These are phyloP conservation scores for Sequoiadendron giganteum DNA, from an alignment of 75 land plant species.

Conservation along the genomic window DNA sequence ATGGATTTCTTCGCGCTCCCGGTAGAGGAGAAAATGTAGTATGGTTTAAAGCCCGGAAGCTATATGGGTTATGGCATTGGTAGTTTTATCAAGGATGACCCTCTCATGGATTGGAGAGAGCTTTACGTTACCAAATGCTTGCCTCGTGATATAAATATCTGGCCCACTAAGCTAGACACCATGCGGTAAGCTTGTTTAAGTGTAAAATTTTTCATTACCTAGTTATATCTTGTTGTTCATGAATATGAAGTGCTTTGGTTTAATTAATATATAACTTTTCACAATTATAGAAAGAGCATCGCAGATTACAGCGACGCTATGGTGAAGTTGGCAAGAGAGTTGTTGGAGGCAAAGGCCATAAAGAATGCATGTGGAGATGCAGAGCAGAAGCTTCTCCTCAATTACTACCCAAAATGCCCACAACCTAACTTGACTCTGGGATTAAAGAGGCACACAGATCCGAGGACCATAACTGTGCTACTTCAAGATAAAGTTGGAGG, in stretches of 20 bases:
- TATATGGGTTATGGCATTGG: too few species aligned
- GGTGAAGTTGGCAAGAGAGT: neutral
- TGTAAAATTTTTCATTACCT: too few species aligned
- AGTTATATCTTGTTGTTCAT: too few species aligned
- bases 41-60: too few species aligned
- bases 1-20: too few species aligned
- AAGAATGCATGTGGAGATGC: conserved; percentile 14
- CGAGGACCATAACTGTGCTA: conserved; percentile 25
- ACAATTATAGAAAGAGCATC: neutral
- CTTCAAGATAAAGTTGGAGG: conserved; percentile 35
- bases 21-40: too few species aligned
- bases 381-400: conserved; percentile 23
- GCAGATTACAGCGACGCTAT: neutral
- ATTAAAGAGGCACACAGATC: conserved; percentile 35
- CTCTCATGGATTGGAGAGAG: conserved; percentile 6
- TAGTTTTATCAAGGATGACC: neutral
- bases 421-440: conserved; percentile 38
- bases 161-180: conserved; percentile 64
- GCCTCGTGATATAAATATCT: conserved; percentile 45
- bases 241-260: too few species aligned
- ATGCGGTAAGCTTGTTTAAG: conserved; percentile 13
- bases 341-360: conserved; percentile 15
- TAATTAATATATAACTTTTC: too few species aligned
- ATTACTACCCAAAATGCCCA: conserved; percentile 46
- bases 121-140: conserved; percentile 21